Base-by-base conservation (phyloP, 371 early-diverging fungal species). In the Apophysomyces trapeziformis region DNA sequence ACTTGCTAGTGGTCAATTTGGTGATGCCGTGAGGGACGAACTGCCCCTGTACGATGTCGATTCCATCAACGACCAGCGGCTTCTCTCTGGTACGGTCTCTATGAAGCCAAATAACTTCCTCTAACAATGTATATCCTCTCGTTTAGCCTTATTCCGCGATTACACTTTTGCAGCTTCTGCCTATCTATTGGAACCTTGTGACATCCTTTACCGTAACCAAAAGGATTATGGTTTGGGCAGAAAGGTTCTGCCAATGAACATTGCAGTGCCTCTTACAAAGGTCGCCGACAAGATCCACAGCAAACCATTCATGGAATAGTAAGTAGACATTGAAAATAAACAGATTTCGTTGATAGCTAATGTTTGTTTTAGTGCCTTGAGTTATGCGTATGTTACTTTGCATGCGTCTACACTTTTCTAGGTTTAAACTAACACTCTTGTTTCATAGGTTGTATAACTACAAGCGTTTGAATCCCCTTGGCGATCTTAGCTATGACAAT, bases 161-260 rank as follows among this genome's bases (percentile, higher is more conserved):
- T 93, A 92, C 68, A 91, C 94, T 4, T 93, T 94, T 69, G 83
- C 91, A 57, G 93, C 95, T 3, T 91, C 92, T 13, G 92, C 95
- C 16, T 95, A 94, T 67, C 76, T 95, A n/a, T 82, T 95, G 44
- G 95, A 95, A 71, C 95, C 94, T 13, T 95, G 95, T 66, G 93
- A 95, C 70, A 81, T 94, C 58, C 77, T 86, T 64, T 88, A 80
- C 78, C 85, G 90, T 56, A 72, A 84, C 64, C 79, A 73, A 2
- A 86, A 87, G 8, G 87, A 89, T 16, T 95, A 95, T 74, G 95
- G 95, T 1, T 79, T 93, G 26, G 95, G 92, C 4, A 82, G 95
- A 12, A 81, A 87, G 21, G 77, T 89, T 9, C 74, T 95, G 59
- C 94, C 95, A 14, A 77, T 79, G 66, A 85, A 88, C 66, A 90